Evolutionary conservation across 176 grass and related monocot species (phyloP).

Genomic region (Poa pratensis): DNA sequence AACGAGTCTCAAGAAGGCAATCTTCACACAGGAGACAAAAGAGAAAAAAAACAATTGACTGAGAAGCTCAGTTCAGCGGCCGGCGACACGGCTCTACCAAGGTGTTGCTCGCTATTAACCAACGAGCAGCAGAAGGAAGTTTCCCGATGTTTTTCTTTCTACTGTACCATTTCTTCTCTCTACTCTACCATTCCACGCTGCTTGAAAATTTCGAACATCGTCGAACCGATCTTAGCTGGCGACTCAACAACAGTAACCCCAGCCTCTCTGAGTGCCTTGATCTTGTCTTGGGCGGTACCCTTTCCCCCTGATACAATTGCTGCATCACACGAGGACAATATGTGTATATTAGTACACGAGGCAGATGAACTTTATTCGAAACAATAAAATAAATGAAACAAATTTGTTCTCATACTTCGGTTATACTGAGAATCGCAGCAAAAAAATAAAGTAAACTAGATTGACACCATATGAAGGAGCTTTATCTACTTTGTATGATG

Average conservation of each 20-base stretch:
- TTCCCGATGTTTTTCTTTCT: conserved; percentile 48
- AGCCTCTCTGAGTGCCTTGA: conserved; percentile 84
- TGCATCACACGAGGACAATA: conserved; percentile 42
- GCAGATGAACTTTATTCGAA: conserved; percentile 19
- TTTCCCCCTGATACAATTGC: conserved; percentile 96
- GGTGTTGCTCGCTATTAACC: conserved; percentile 49
- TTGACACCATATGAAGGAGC: neutral
- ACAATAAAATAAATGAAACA: neutral
- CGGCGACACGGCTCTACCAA: conserved; percentile 35
- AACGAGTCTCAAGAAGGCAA: conserved; percentile 18
- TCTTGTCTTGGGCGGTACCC: conserved; percentile 95
- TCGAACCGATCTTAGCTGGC: conserved; percentile 87
- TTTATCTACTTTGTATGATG: neutral
- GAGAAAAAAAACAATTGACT: neutral
- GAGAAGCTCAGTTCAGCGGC: conserved; percentile 33
- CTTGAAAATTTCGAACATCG: conserved; percentile 90
- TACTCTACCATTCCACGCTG: conserved; percentile 87
- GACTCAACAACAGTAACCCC: conserved; percentile 94
- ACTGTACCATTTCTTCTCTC: conserved; percentile 50
- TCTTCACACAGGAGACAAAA: conserved; percentile 28
- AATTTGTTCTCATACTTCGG: neutral
- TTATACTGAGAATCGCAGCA: neutral
- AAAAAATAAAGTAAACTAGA: conserved; percentile 6
- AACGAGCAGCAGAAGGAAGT: conserved; percentile 44
- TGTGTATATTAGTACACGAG: conserved; percentile 29